These are phyloP conservation scores for Paecilomyces dactylethromorphus DNA, from an alignment of 2,329 filamentous ascomycete species.

Conservation along the genomic window DNA sequence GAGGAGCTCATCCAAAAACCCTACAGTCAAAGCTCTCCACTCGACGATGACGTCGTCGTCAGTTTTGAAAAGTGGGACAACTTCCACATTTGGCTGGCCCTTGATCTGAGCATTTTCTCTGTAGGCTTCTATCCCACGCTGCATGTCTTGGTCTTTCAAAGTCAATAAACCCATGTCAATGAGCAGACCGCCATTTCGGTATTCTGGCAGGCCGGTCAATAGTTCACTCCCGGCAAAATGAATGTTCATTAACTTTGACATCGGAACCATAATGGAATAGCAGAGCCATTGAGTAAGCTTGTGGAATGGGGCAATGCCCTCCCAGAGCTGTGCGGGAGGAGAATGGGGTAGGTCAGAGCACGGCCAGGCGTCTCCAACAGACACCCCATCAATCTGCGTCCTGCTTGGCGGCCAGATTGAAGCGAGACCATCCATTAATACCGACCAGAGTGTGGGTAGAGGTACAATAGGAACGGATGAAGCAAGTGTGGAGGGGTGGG, in stretches of 20 bases:
- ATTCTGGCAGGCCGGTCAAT: slow-evolving; percentile 77
- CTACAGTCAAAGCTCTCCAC: slow-evolving; percentile 70
- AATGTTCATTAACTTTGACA: slow-evolving; percentile 72
- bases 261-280: slow-evolving; percentile 88
- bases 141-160: slow-evolving; percentile 62
- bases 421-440: slow-evolving; percentile 79
- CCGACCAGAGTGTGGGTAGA: slow-evolving; percentile 81
- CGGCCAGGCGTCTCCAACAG: slow-evolving; percentile 91
- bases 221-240: slow-evolving; percentile 76
- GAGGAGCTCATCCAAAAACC: slow-evolving; percentile 65
- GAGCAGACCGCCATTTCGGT: slow-evolving; percentile 55
- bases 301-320: slow-evolving; percentile 83
- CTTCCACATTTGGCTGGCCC: slow-evolving; percentile 64
- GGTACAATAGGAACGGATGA: slow-evolving; percentile 82
- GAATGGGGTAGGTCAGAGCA: slow-evolving; percentile 71
- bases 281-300: slow-evolving; percentile 85
- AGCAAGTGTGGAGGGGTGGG: slow-evolving; percentile 81
- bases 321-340: slow-evolving; percentile 63
- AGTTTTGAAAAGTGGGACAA: slow-evolving; percentile 65
- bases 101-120: slow-evolving; percentile 64
- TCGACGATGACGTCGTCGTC: slow-evolving; percentile 75
- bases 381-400: slow-evolving; percentile 77
- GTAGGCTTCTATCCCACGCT: slow-evolving; percentile 65
- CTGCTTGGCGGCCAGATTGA: slow-evolving; percentile 85
- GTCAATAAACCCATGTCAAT: slow-evolving; percentile 77